Percentiles rank a stretch among this genome's conserved stretches.
Evolutionary conservation across 805 yeast species (phyloP).

Genomic region (Priceomyces castillae): DNA sequence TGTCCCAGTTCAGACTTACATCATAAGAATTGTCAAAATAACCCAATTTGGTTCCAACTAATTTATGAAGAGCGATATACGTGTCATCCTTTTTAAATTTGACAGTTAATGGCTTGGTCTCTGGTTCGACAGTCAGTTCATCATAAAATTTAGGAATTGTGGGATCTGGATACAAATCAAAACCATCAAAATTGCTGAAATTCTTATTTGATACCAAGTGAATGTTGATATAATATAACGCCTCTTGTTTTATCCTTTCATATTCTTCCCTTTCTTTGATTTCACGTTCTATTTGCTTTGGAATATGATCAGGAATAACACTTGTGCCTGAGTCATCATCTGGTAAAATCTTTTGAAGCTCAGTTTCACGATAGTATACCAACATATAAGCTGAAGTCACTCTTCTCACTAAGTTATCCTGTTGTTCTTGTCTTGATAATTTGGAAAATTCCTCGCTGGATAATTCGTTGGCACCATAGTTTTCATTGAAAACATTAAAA

Average conservation of each 20-base stretch:
- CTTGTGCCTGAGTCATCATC: constrained; percentile 48
- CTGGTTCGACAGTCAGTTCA: constrained; percentile 46
- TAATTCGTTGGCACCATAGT: constrained; percentile 76
- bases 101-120: constrained; percentile 47
- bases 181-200: constrained; percentile 63
- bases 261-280: constrained; percentile 53
- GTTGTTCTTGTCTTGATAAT: constrained; percentile 58
- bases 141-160: constrained; percentile 42
- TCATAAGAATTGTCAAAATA: constrained; percentile 21
- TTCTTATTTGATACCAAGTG: constrained; percentile 53
- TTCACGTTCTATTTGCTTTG: constrained; percentile 63
- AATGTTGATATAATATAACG: constrained; percentile 43
- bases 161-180: constrained; percentile 73
- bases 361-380: constrained; percentile 76
- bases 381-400: constrained; percentile 97
- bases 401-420: constrained; percentile 62
- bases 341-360: constrained; percentile 55
- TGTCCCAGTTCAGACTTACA: background rate
- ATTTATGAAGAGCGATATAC: constrained; percentile 47
- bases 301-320: constrained; percentile 60
- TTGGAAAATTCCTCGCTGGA: constrained; percentile 46
- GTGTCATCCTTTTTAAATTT: constrained; percentile 57
- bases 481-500: constrained; percentile 84
- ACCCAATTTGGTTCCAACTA: constrained; percentile 46
- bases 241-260: constrained; percentile 64